phyloP scores from a whole-genome alignment of 2,329 filamentous ascomycete species.

The Pestalotiopsis sp. region DNA sequence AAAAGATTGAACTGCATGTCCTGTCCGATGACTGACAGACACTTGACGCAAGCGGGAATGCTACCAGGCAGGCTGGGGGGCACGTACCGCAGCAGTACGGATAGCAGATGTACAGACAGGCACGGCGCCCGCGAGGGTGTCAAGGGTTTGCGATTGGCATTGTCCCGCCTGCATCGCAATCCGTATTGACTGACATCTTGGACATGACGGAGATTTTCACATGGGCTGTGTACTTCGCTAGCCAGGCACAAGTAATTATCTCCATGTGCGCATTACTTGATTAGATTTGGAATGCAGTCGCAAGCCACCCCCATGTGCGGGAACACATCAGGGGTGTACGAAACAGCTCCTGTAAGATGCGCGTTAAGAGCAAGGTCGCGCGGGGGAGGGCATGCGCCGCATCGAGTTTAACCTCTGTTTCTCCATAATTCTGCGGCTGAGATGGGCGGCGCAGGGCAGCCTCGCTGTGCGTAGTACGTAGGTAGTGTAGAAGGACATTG shows the following conservation, averaged over 20 bases:
- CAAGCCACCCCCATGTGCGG: neutral
- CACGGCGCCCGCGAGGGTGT: neutral
- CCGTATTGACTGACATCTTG: neutral
- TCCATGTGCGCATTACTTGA: neutral
- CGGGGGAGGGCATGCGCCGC: conserved; percentile 10
- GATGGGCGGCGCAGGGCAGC: neutral
- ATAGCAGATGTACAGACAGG: neutral
- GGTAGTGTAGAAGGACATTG: neutral
- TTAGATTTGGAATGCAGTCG: conserved; percentile 3
- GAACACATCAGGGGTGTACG: conserved; percentile 8
- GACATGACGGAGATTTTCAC: conserved; percentile 14
- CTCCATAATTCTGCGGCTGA: conserved; percentile 9
- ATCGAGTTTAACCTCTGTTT: neutral
- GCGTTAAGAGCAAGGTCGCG: conserved; percentile 13
- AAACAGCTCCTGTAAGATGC: conserved; percentile 16
- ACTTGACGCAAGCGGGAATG: no score
- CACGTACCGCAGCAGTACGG: neutral
- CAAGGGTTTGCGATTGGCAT: neutral
- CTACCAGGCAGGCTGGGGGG: neutral
- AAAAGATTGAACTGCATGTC: neutral
- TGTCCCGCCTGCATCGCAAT: conserved; percentile 1
- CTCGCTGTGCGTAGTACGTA: neutral
- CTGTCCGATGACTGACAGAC: no score
- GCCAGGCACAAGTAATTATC: neutral
- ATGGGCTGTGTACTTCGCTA: conserved; percentile 11